A percentile compares a stretch with the other conserved stretches of the same genome.
Conservation (phyloP, 2,329 filamentous ascomycete genomes). For the Plectosphaerella sp. region DNA sequence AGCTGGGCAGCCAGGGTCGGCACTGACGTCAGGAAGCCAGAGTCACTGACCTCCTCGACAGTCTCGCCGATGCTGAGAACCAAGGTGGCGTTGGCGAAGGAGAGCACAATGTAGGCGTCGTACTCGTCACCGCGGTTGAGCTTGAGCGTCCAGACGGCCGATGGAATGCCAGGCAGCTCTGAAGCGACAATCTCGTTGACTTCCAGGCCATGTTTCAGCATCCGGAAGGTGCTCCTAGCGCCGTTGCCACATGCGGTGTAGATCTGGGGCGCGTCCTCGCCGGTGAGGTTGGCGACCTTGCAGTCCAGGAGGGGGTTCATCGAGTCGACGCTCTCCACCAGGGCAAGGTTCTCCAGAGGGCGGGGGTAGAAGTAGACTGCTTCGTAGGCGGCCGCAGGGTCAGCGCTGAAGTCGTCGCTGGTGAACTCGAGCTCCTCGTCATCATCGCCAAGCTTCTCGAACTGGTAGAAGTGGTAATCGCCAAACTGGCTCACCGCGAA, state of each 20-base stretch:
- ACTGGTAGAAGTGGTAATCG: constrained; percentile 93
- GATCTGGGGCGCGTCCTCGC: constrained; percentile 94
- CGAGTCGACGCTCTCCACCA: constrained; percentile 80
- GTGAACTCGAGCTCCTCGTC: constrained; percentile 83
- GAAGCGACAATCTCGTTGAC: constrained; percentile 96
- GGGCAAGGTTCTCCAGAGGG: constrained; percentile 72
- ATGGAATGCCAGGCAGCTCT: constrained; percentile 81
- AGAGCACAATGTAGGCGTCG: constrained; percentile 94
- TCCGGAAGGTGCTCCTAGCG: constrained; percentile 84
- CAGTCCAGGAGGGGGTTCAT: constrained; percentile 90
- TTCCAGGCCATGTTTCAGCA: constrained; percentile 85
- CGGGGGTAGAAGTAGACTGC: constrained; percentile 85
- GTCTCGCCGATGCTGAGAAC: constrained; percentile 95
- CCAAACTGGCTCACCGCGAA: constrained; percentile 91
- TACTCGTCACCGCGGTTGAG: constrained; percentile 75
- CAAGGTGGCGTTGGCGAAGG: constrained; percentile 83
- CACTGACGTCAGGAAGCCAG: constrained; percentile 83
- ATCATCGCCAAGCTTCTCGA: constrained; percentile 94
- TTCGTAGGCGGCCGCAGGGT: constrained; percentile 66
- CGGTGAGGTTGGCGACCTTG: constrained; percentile 84
- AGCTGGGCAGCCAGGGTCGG: constrained; percentile 91
- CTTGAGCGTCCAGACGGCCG: constrained; percentile 94
- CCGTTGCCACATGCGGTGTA: constrained; percentile 89
- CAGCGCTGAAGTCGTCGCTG: constrained; percentile 77
- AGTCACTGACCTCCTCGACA: constrained; percentile 91